These are phyloP conservation scores for Urtica urens DNA, from an alignment of 306 rosid genomes.

Conservation along the genomic window DNA sequence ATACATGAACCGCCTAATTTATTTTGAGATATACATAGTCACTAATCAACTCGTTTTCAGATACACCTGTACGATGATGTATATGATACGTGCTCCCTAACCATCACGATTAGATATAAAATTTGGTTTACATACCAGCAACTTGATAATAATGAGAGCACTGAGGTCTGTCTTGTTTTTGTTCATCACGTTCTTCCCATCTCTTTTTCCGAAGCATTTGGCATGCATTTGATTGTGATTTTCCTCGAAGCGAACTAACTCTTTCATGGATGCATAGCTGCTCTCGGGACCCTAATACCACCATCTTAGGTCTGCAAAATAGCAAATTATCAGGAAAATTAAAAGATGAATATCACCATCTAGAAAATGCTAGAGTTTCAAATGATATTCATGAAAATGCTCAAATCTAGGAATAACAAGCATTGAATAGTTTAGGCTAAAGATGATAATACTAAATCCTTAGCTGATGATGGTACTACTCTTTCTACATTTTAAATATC, in stretches of 20 bases:
- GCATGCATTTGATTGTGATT: slow-evolving; percentile 71
- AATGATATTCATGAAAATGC: not conserved
- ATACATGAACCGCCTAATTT: slow-evolving; percentile 12
- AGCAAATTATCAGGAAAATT: slow-evolving; percentile 9
- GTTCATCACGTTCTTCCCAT: not conserved
- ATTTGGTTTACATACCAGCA: slow-evolving; percentile 35
- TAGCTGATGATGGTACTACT: too few relatives aligned
- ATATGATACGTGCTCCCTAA: not conserved
- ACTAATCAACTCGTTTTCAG: not conserved
- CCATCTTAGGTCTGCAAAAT: slow-evolving; percentile 79
- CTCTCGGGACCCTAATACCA: slow-evolving; percentile 86
- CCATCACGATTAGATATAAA: not conserved
- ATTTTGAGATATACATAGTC: not conserved
- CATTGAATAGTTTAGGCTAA: not conserved
- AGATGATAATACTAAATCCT: not conserved
- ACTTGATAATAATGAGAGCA: slow-evolving; percentile 41
- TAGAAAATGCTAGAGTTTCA: too few relatives aligned
- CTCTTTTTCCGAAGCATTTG: slow-evolving; percentile 45
- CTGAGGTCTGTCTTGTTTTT: not conserved
- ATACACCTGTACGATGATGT: too few relatives aligned
- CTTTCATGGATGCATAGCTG: slow-evolving; percentile 85
- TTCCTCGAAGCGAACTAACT: slow-evolving; percentile 67
- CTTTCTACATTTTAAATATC: too few relatives aligned
- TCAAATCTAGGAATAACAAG: not conserved
- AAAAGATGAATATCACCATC: too few relatives aligned